Evolutionary conservation across 345 rosid genomes (phyloP).

Genomic region (Salix purpurea): DNA sequence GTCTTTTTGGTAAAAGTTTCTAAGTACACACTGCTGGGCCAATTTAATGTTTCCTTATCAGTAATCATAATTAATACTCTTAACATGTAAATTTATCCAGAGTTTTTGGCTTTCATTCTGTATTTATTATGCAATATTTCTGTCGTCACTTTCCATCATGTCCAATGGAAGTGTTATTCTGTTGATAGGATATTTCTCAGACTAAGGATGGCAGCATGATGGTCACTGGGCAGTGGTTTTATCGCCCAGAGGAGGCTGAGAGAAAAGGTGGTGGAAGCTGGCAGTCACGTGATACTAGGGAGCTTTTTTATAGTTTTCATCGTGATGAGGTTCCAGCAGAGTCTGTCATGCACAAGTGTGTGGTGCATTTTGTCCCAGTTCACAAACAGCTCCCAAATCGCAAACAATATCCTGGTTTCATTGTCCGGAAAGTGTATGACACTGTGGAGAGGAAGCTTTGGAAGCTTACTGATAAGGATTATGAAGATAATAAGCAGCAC

Average conservation of each 20-base stretch:
- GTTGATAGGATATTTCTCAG: conserved; percentile 69
- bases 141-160: neutral
- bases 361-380: conserved; percentile 86
- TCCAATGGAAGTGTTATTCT: conserved; percentile 11
- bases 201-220: conserved; percentile 52
- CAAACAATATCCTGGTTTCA: conserved; percentile 80
- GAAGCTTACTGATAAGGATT: conserved; percentile 73
- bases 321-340: conserved; percentile 95
- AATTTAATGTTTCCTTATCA: neutral
- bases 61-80: too few species aligned
- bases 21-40: neutral
- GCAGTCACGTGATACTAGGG: conserved; percentile 78
- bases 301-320: conserved; percentile 92
- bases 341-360: conserved; percentile 95
- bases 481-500: conserved; percentile 64
- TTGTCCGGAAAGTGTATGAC: conserved; percentile 80
- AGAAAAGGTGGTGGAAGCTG: conserved; percentile 91
- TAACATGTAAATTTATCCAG: neutral
- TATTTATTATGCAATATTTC: neutral
- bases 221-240: conserved; percentile 98
- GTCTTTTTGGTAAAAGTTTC: neutral
- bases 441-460: conserved; percentile 59
- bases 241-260: conserved; percentile 97
- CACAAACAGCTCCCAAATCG: conserved; percentile 85
- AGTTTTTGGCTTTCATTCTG: neutral